phyloP scores from a whole-genome alignment of 345 rosid species.

The Linum lewisii region DNA sequence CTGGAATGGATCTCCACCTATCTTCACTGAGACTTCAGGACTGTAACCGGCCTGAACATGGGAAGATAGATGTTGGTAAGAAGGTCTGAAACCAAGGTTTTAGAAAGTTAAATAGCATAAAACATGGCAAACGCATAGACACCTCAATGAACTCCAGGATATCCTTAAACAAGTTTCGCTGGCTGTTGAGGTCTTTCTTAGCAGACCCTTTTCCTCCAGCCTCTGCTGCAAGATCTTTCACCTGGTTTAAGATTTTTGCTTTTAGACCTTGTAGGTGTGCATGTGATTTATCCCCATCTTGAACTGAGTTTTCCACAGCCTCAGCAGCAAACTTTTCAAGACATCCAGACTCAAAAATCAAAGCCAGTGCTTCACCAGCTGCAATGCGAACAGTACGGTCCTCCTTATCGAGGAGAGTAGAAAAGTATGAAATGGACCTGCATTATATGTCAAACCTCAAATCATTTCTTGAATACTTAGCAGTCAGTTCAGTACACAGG shows the following conservation, averaged over 20 bases:
- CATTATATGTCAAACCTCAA: constrained; percentile 17
- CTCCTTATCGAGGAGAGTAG: constrained; percentile 66
- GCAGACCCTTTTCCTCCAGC: constrained; percentile 93
- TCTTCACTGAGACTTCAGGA: constrained; percentile 59
- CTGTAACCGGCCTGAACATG: constrained; percentile 41
- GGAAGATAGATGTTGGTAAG: constrained; percentile 6
- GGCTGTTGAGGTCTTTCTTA: constrained; percentile 83
- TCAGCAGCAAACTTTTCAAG: constrained; percentile 57
- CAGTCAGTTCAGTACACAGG: neutral
- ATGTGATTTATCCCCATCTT: constrained; percentile 39
- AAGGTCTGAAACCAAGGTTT: neutral
- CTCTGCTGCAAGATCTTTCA: constrained; percentile 63
- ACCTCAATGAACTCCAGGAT: constrained; percentile 76
- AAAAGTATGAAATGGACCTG: constrained; percentile 69
- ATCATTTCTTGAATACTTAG: neutral
- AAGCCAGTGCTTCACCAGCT: constrained; percentile 86
- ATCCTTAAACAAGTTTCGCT: constrained; percentile 77
- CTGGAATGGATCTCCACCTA: constrained; percentile 58
- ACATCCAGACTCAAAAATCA: constrained; percentile 64
- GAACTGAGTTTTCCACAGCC: constrained; percentile 26
- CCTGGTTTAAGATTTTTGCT: constrained; percentile 55
- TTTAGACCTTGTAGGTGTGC: constrained; percentile 56
- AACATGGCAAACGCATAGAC: neutral
- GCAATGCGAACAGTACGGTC: constrained; percentile 86
- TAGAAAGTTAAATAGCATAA: neutral